These are phyloP conservation scores for Lentinula guzmanii DNA, from an alignment of 768 basidiomycete genomes.

Conservation along the genomic window DNA sequence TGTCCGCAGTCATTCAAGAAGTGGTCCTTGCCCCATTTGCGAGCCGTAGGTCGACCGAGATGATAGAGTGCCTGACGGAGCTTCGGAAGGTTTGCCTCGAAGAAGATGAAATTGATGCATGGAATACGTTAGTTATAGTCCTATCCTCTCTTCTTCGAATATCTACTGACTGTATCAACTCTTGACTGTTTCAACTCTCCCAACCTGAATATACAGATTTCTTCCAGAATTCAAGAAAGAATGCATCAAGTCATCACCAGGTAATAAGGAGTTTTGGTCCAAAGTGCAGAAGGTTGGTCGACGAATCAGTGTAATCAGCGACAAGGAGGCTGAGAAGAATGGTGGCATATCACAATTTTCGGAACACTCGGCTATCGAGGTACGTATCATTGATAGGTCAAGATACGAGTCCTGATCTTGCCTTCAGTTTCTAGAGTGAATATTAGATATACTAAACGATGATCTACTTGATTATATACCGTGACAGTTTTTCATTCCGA, in stretches of 20 bases:
- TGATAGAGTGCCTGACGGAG: constrained; percentile 65
- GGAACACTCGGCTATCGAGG: constrained; percentile 49
- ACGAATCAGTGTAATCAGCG: constrained; percentile 41
- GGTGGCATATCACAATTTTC: constrained; percentile 54
- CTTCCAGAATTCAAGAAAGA: constrained; percentile 49
- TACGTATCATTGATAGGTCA: constrained; percentile 20
- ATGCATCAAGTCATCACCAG: constrained; percentile 43
- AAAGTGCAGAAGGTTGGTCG: constrained; percentile 38
- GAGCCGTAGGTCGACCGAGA: constrained; percentile 54
- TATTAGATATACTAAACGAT: too few species aligned
- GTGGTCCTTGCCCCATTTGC: constrained; percentile 70
- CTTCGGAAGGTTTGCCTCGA: constrained; percentile 63
- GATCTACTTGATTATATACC: too few species aligned
- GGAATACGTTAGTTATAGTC: constrained; percentile 56
- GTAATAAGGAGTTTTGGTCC: constrained; percentile 67
- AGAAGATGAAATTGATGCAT: constrained; percentile 81
- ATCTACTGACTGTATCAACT: background rate
- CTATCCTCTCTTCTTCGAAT: background rate
- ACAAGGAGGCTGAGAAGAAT: constrained; percentile 51
- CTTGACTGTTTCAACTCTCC: background rate
- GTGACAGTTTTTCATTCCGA: too few species aligned
- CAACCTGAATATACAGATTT: constrained; percentile 38
- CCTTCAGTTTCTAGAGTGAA: background rate
- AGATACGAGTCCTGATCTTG: background rate
- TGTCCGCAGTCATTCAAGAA: constrained; percentile 65